Base-by-base conservation (phyloP, 2,329 filamentous ascomycete species). In the Xylariaceae sp. region DNA sequence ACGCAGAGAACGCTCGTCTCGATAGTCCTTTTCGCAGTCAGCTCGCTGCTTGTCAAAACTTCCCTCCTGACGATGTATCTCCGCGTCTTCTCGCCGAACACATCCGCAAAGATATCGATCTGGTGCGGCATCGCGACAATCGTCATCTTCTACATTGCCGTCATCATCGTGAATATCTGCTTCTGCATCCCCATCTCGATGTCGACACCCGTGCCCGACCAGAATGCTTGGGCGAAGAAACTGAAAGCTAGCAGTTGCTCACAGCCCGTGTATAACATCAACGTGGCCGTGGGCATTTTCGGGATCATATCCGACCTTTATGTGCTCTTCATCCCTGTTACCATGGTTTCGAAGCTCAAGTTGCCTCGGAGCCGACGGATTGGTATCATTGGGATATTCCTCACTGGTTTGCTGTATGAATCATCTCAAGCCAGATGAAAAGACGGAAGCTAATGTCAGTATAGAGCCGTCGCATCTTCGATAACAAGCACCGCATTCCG, bases 391-490 rank as follows among this genome's bases (percentile, higher is more conserved):
- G 60, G 44, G 10, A 62, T 68, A 10, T 68, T 68, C 48, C 56
- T 68, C 9, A 66, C 62, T 0, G 66, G 66, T n/a, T 30, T 66
- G 1, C 6, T 68, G 66, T 67, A 65, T 37, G 64, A 53, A 34
- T 4, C 2, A 10, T 9, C 4, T 41, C 8, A 41, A 11, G 41
- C 17, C 7, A 37, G 9, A 50, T 44, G 15, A 8, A 41, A 18
- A 44, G 23, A 55, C 51, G 61, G 50, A 63, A 47, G 13, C 37
- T 18, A 9, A 34, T 2, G 8, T 11, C 37, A 5, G 23, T 5
- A 4, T 48, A 67, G 65, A 41, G 60, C 64, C 10, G 58, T 60
- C 11, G 56, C 55, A 23, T 58, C 63, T 23, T 66, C 65, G 1
- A 60, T 63, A 15, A 50, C 57, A 7, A 62, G 64, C 50, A 59